Conservation (phyloP, 108 stramenopile genomes). For the Chaetoceros tenuissimus region DNA sequence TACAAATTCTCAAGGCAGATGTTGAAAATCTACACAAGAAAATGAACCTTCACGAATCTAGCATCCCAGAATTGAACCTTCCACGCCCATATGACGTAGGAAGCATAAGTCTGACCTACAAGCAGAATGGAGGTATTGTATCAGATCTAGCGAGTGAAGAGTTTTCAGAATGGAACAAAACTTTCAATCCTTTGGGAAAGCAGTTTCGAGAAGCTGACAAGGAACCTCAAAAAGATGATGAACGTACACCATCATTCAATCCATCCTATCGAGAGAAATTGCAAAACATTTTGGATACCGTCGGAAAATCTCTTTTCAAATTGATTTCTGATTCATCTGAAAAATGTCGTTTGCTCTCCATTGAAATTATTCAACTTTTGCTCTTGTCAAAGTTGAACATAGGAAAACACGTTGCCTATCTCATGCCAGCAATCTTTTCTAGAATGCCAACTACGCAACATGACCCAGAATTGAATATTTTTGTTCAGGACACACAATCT, state of each 20-base stretch:
- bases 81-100: constrained; percentile 27
- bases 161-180: constrained; percentile 4
- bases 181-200: background rate
- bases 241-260: background rate
- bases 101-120: constrained; percentile 10
- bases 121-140: constrained; percentile 17
- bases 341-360: constrained; percentile 33
- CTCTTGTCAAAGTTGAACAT: constrained; percentile 24
- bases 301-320: constrained; percentile 21
- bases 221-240: constrained; percentile 1
- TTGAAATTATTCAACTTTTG: constrained; percentile 23
- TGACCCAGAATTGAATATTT: constrained; percentile 48
- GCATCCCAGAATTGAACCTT: constrained; percentile 20
- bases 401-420: constrained; percentile 30
- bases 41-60: constrained; percentile 2
- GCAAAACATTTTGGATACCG: constrained; percentile 21
- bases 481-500: constrained; percentile 33
- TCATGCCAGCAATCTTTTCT: constrained; percentile 36
- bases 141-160: constrained; percentile 27
- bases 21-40: no score
- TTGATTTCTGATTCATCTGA: constrained; percentile 17
- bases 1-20: no score
- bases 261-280: constrained; percentile 4
- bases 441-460: constrained; percentile 29
- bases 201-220: no score